Conservation (phyloP, 768 basidiomycete species). For the Gloeopeniophorella convolvens region DNA sequence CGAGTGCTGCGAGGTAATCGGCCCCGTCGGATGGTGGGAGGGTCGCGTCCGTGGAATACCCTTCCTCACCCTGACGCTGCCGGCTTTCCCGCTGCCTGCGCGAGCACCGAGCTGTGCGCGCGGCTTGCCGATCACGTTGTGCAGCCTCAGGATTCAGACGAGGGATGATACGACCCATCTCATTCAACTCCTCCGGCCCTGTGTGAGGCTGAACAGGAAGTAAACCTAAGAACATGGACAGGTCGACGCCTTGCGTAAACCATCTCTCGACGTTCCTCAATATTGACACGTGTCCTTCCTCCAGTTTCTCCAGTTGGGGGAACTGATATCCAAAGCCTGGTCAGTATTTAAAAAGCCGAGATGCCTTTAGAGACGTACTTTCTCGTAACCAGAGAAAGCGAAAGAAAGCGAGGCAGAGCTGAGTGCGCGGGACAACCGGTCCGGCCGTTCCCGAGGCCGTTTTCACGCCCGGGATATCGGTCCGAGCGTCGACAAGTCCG, state of each 20-base stretch:
- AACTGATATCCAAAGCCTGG: slow-evolving; percentile 45
- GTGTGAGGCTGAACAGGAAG: slow-evolving; percentile 29
- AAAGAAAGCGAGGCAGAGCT: too few relatives aligned
- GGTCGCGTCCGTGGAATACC: slow-evolving; percentile 81
- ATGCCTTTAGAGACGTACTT: slow-evolving; percentile 41
- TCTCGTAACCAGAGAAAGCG: too few relatives aligned
- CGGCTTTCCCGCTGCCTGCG: slow-evolving; percentile 30
- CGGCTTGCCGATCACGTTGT: slow-evolving; percentile 50
- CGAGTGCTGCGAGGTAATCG: slow-evolving; percentile 62
- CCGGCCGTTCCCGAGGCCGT: too few relatives aligned
- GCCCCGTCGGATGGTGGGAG: slow-evolving; percentile 57
- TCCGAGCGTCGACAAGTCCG: too few relatives aligned
- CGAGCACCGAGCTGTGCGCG: slow-evolving; percentile 50
- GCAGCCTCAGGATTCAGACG: slow-evolving; percentile 40
- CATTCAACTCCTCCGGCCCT: slow-evolving; percentile 47
- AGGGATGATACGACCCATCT: slow-evolving; percentile 49
- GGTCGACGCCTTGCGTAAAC: slow-evolving; percentile 59
- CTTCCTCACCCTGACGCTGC: slow-evolving; percentile 51
- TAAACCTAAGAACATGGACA: slow-evolving; percentile 60
- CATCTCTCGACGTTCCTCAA: slow-evolving; percentile 69
- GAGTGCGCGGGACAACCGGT: too few relatives aligned
- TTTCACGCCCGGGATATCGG: too few relatives aligned
- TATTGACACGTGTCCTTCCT: slow-evolving; percentile 66
- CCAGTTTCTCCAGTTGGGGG: slow-evolving; percentile 69
- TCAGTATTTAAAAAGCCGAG: slow-evolving; percentile 11